Evolutionary conservation across 2,329 filamentous ascomycete genomes (phyloP), one percentile per base, ranked within the genome.

Genomic region (Mycogone perniciosa): DNA sequence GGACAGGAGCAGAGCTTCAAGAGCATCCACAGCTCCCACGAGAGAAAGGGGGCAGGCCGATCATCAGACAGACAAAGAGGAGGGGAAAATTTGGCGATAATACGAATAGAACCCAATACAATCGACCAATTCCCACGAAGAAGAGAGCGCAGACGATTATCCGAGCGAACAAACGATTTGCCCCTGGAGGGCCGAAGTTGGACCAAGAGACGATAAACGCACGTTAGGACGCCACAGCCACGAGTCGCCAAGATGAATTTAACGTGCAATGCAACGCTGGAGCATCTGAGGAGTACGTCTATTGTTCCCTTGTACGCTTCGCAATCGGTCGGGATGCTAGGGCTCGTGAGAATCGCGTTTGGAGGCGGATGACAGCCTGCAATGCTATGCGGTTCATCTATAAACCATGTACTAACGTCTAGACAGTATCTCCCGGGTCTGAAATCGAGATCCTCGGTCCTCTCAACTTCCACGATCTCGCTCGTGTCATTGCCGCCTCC

Each of bases 381-480:
- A 7, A 42, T 9, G 40, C 7, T 1, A 42, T 9, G 5, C 10
- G 34, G 34, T 9, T 5, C 6, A 41, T 13, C 27, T 37, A 37
- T 34, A 42, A 40, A 41, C 20, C 11, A 38, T 20, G 5, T 13
- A n/a, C 40, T 50, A 40, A 53, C 37, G 33, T 13, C 11, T 26
- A 13, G 10, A 8, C 57, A 76, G 73, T 75, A 58, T 58, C 64
- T 50, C 64, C 68, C 29, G 72, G 68, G 51, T 71, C 72, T 31
- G 78, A 81, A 63, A 64, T 65, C 43, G 62, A 69, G 43, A 64
- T 82, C 53, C 70, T 68, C 46, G 75, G 76, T 31, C 57, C 65
- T 44, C 60, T 81, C 51, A 79, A 74, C 56, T 82, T 82, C 57
- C 79, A 82, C 59, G 62, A 74, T 41, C 66, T 82, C 31, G 76